phyloP scores from a whole-genome alignment of 2,329 filamentous ascomycete species.

The Aspergillus ibericus region DNA sequence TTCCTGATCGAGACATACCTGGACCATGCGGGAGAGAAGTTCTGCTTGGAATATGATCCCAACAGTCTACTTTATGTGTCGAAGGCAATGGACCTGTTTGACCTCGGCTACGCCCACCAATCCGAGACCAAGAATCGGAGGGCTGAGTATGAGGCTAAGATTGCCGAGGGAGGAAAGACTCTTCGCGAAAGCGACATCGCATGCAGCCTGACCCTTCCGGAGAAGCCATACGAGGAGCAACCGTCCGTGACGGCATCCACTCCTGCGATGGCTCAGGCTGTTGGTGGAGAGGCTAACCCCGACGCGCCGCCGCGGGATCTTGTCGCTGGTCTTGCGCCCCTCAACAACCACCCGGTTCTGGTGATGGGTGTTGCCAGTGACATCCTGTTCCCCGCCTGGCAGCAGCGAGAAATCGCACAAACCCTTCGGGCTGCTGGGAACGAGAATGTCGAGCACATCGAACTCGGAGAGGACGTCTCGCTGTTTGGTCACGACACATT shows the following conservation, averaged over 20 bases:
- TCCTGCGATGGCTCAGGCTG: constrained; percentile 33
- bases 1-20: constrained; percentile 98
- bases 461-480: constrained; percentile 90
- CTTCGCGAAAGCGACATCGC: constrained; percentile 45
- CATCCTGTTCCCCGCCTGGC: constrained; percentile 96
- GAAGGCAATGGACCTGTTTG: constrained; percentile 98
- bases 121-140: constrained; percentile 62
- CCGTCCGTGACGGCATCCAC: constrained; percentile 52
- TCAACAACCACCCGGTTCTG: constrained; percentile 77
- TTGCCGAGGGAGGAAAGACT: constrained; percentile 50
- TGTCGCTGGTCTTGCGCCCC: constrained; percentile 67
- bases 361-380: constrained; percentile 95
- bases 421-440: constrained; percentile 78
- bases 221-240: constrained; percentile 83
- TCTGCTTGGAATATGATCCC: constrained; percentile 92
- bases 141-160: constrained; percentile 57
- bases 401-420: constrained; percentile 90
- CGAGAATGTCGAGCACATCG: constrained; percentile 77
- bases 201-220: constrained; percentile 81
- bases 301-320: constrained; percentile 72
- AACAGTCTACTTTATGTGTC: constrained; percentile 95
- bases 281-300: constrained; percentile 19
- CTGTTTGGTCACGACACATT: constrained; percentile 97
- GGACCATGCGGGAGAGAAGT: constrained; percentile 97
- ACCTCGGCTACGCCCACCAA: constrained; percentile 75